phyloP scores from a whole-genome alignment of 2,329 filamentous ascomycete species.

The Venturiaceae sp. region DNA sequence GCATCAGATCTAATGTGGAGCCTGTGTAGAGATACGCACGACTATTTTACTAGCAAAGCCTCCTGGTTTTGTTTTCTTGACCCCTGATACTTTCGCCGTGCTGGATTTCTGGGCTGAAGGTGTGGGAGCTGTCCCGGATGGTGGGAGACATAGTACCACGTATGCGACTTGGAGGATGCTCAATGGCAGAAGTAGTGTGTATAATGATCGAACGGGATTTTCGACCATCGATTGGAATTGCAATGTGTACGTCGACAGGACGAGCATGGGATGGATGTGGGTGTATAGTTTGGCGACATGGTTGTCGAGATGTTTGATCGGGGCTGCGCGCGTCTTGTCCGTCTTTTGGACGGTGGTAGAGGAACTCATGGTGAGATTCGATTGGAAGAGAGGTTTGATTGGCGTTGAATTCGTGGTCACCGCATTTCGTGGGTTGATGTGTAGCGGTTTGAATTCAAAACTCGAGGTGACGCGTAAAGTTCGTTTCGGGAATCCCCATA shows the following conservation, averaged over 20 bases:
- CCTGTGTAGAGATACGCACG: background rate
- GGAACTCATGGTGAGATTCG: background rate
- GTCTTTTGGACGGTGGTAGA: background rate
- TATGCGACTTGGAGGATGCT: conserved; percentile 53
- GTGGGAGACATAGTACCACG: conserved; percentile 49
- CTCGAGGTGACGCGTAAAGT: background rate
- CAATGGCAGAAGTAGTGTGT: conserved; percentile 51
- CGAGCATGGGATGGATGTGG: conserved; percentile 56
- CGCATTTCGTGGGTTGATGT: background rate
- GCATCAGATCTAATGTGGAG: background rate
- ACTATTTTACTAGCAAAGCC: background rate
- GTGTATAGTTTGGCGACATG: conserved; percentile 46
- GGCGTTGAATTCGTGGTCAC: background rate
- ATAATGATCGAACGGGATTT: conserved; percentile 57
- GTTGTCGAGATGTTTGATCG: conserved; percentile 38
- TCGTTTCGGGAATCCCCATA: background rate
- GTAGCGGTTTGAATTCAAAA: background rate
- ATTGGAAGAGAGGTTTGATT: background rate
- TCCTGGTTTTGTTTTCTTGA: conserved; percentile 36
- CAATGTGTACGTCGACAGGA: conserved; percentile 54
- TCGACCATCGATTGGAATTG: conserved; percentile 59
- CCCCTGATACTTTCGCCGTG: conserved; percentile 31
- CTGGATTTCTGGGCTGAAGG: conserved; percentile 38
- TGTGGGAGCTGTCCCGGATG: conserved; percentile 13
- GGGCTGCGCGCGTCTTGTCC: conserved; percentile 11